Percentiles rank a stretch among this genome's conserved stretches.
Evolutionary conservation across 2,329 filamentous ascomycete genomes (phyloP).

Genomic region (Trichoderma polysporum): DNA sequence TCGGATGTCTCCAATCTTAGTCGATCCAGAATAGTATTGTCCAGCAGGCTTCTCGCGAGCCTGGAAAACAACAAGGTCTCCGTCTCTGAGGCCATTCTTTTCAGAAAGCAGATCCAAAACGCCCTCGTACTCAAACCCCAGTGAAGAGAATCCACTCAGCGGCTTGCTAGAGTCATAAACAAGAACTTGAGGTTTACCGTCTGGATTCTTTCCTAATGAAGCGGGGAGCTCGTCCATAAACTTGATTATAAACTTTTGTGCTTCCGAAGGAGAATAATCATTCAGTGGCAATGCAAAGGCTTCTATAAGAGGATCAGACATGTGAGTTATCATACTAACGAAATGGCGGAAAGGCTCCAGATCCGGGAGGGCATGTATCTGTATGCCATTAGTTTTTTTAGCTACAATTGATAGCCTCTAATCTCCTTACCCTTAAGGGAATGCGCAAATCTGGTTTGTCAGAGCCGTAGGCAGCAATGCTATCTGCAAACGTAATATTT

Average conservation of each 20-base stretch:
- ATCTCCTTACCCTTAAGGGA: constrained; percentile 55
- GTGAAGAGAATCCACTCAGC: constrained; percentile 70
- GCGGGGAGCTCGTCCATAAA: constrained; percentile 68
- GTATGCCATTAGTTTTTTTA: constrained; percentile 25
- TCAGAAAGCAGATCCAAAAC: constrained; percentile 39
- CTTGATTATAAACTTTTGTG: constrained; percentile 59
- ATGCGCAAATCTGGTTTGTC: constrained; percentile 92
- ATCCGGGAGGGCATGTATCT: constrained; percentile 66
- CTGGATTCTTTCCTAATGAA: constrained; percentile 64
- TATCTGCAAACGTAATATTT: constrained; percentile 38
- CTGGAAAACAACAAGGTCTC: constrained; percentile 80
- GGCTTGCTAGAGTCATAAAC: constrained; percentile 73
- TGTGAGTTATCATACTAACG: constrained; percentile 69
- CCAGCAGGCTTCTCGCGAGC: constrained; percentile 68
- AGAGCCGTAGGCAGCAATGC: constrained; percentile 77
- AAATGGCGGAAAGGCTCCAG: constrained; percentile 60
- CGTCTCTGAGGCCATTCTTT: constrained; percentile 51
- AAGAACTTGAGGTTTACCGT: constrained; percentile 79
- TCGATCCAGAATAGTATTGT: constrained; percentile 57
- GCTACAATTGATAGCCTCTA: neutral
- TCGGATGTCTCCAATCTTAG: constrained; percentile 69
- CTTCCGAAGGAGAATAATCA: constrained; percentile 51
- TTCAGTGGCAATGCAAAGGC: constrained; percentile 66
- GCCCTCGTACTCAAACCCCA: constrained; percentile 67
- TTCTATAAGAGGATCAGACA: constrained; percentile 70